phyloP scores from a whole-genome alignment of 768 basidiomycete species.

The Galerina marginata region DNA sequence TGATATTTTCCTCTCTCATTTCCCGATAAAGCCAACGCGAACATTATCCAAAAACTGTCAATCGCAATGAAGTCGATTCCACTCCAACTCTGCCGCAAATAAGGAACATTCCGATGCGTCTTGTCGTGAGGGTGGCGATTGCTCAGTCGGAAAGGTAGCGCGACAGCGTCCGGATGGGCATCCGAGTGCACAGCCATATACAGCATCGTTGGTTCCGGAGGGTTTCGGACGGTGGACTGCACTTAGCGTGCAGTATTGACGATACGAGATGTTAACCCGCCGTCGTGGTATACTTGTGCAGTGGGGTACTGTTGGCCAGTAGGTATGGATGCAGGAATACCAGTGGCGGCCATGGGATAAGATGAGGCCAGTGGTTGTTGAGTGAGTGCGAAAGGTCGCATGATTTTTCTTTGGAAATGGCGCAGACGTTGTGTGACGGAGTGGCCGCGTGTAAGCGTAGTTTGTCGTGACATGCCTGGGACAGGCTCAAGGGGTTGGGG shows the following conservation, averaged over 20 bases:
- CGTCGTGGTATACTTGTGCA: conserved; percentile 19
- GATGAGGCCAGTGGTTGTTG: conserved; percentile 32
- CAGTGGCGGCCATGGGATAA: conserved; percentile 27
- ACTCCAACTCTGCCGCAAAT: conserved; percentile 91
- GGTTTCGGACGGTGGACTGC: conserved; percentile 48
- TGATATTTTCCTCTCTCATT: conserved; percentile 72
- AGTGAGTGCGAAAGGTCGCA: conserved; percentile 60
- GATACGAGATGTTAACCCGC: conserved; percentile 34
- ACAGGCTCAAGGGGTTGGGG: conserved; percentile 31
- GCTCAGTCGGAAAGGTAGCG: conserved; percentile 68
- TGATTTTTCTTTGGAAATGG: conserved; percentile 49
- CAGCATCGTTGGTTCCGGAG: conserved; percentile 53
- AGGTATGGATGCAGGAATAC: conserved; percentile 12
- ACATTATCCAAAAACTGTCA: conserved; percentile 85
- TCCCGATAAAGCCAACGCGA: conserved; percentile 70
- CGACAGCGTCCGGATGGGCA: conserved; percentile 42
- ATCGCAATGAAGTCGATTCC: conserved; percentile 90
- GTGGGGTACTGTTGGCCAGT: not conserved
- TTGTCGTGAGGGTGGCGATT: conserved; percentile 58
- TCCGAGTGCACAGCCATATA: conserved; percentile 54
- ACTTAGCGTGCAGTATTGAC: conserved; percentile 36
- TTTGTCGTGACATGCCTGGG: conserved; percentile 36
- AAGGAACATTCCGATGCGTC: conserved; percentile 75
- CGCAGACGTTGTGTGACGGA: conserved; percentile 53
- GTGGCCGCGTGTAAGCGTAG: conserved; percentile 48